Evolutionary conservation across 176 grass and related monocot species (phyloP), one percentile per base, ranked within the genome.

Genomic region (Zoysia pacifica): DNA sequence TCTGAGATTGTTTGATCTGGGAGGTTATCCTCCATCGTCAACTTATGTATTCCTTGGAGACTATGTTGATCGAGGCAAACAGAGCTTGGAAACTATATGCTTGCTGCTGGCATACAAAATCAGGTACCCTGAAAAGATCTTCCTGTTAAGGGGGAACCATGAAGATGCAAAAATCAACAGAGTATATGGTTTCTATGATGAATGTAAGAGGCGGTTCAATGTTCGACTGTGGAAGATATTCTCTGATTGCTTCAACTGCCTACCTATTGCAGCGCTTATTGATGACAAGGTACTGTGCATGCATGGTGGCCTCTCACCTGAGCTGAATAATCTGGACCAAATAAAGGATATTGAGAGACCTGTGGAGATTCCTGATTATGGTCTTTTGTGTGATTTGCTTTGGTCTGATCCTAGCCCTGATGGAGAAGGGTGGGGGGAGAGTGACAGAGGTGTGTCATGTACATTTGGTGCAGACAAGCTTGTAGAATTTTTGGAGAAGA

Each of bases 81-180:
- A 87, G 73, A 87, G 85, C 73, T 72, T 87, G 73, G 79, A 87
- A 48, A 87, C 85, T n/a, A 82, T 87, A 82, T 87, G 79, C 66
- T 87, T 87, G 79, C 79, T 87, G 15, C 79, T 87, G 58, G 79
- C 85, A 16, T 87, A 87, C 73, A 87, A 87, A 77, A 87, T 87
- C 74, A 70, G 85, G 79, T 87, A 87, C 69, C 89, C 89, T 37
- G 89, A 91, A 48, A 88, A 88, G 66, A 48, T 91, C 43, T 91
- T 82, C 46, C 86, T 91, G 19, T 56, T 91, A 69, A 82, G 86
- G 64, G 89, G 89, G 15, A 91, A 91, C 77, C 89, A 91, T 71
- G 89, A 91, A 79, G 89, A 91, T 67, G 89, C 89, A 28, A 91
- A 91, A 70, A 91, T 91, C 53, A 91, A 91, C 71, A 88, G 89